Percentiles rank a stretch among this genome's conserved stretches.
Evolutionary conservation across 495 filamentous ascomycete species (phyloP).

Genomic region (Penicillium turbatum): DNA sequence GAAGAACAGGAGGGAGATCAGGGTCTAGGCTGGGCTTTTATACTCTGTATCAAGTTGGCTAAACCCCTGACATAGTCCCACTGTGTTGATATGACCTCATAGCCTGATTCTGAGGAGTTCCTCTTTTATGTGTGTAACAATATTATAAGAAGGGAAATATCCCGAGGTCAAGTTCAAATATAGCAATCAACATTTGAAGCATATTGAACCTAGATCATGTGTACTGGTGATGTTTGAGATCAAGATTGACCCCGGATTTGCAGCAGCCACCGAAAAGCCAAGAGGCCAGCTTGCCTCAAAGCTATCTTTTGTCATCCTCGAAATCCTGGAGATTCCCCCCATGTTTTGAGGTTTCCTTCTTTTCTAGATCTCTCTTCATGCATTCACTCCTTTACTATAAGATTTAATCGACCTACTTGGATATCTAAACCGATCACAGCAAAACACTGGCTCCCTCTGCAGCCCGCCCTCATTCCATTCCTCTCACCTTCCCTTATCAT

Average conservation of each 20-base stretch:
- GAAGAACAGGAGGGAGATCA: too few species aligned
- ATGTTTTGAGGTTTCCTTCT: constrained; percentile 1
- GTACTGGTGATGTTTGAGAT: background rate
- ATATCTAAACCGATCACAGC: background rate
- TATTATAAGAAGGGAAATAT: background rate
- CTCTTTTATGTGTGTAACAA: background rate
- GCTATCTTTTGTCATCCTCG: constrained; percentile 1
- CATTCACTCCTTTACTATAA: constrained; percentile 9
- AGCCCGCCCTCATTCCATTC: constrained; percentile 1
- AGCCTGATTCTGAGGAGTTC: background rate
- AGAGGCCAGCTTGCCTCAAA: constrained; percentile 41
- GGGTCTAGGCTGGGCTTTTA: too few species aligned
- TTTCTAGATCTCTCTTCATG: constrained; percentile 3
- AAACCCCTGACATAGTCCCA: background rate
- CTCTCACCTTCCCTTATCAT: background rate
- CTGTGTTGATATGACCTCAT: background rate
- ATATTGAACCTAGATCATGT: too few species aligned
- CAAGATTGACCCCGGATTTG: constrained; percentile 2
- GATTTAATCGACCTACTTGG: background rate
- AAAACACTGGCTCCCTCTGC: background rate
- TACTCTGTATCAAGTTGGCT: too few species aligned
- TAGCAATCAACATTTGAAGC: background rate
- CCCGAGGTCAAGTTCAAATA: too few species aligned
- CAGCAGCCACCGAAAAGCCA: constrained; percentile 12
- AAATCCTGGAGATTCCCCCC: background rate